Base-by-base conservation (phyloP, 192 early-diverging fungal species). In the Dissophora globulifera region DNA sequence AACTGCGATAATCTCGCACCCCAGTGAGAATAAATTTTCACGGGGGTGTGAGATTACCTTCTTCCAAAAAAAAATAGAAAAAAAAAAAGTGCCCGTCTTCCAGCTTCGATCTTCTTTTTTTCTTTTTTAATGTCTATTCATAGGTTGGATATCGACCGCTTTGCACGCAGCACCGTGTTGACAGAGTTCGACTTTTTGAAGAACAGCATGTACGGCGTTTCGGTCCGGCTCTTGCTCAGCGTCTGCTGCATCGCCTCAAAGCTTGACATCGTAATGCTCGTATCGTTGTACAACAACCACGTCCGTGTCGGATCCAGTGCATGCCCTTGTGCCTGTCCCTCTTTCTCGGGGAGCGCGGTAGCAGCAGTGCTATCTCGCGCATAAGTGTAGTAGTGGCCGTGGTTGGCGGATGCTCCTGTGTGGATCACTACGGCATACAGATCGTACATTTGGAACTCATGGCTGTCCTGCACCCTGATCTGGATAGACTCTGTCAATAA, bases 331-430 rank as follows among this genome's bases (percentile, higher is more conserved):
- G 17, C 53, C 23, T 33, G 30, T 46, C 15, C n/a, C 13, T 3
- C 22, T 27, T 43, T 53, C 16, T 1, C 27, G 7, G n/a, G n/a
- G n/a, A n/a, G n/a, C n/a, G 35, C 35, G 6, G 35, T 38, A 38
- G 35, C 35, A 9, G 35, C 35, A 9, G 30, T 55, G 40, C 58
- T 67, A 27, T 84, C 76, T 40, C 52, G 78, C 12, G 79, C 84
- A 40, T 75, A 85, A 1, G 84, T 76, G 48, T 85, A 85, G 43
- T 85, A 85, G 61, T 85, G 84, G 3, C 84, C 84, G 65, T 84
- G 81, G 51, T 85, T 78, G 0, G 81, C 81, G 2, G 75, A 70
- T 20, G 57, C 61, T 4, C 84, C 84, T 13, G 84, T 70, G 35
- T 85, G 84, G 26, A 85, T 56, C 1, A 85, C 71, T 7, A 85